A percentile compares a stretch with the other conserved stretches of the same genome.
Conservation (phyloP, 441 rosid genomes). For the Jatropha podagrica region DNA sequence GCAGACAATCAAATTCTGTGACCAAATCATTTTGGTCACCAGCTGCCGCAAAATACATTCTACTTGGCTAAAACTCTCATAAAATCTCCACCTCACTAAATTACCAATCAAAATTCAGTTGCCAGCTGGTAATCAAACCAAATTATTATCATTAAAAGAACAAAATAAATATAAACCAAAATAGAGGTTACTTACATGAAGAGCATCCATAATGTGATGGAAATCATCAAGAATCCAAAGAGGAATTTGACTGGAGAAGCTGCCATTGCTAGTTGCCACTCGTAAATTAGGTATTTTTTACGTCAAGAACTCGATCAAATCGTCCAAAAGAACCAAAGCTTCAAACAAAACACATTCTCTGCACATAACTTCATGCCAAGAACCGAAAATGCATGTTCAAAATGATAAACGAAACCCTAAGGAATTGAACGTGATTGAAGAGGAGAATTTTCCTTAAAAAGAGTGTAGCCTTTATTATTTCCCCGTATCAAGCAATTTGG, state of each 20-base stretch:
- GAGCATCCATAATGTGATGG: slow-evolving; percentile 80
- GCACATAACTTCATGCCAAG: slow-evolving; percentile 39
- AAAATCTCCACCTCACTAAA: neutral
- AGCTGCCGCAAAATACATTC: neutral
- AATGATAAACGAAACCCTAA: slow-evolving; percentile 32
- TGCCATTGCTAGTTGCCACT: slow-evolving; percentile 42
- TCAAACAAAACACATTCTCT: slow-evolving; percentile 31
- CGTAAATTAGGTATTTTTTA: slow-evolving; percentile 18
- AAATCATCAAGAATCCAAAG: slow-evolving; percentile 77
- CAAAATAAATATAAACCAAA: neutral
- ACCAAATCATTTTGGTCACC: slow-evolving; percentile 1
- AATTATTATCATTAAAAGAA: neutral
- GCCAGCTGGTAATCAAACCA: slow-evolving; percentile 9
- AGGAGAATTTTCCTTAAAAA: slow-evolving; percentile 23
- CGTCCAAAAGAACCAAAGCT: slow-evolving; percentile 16
- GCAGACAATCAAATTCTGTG: neutral
- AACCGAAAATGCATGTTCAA: slow-evolving; percentile 9
- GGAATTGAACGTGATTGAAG: slow-evolving; percentile 15
- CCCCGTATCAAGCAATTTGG: slow-evolving; percentile 12
- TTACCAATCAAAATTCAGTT: slow-evolving; percentile 2
- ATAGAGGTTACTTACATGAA: slow-evolving; percentile 67
- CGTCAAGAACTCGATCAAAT: slow-evolving; percentile 25
- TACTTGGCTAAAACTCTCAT: neutral
- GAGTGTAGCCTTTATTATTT: neutral
- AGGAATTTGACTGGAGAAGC: slow-evolving; percentile 94